Evolutionary conservation across 495 filamentous ascomycete genomes (phyloP), one percentile per base, ranked within the genome.

Genomic region (Aspergillus ellipticus): DNA sequence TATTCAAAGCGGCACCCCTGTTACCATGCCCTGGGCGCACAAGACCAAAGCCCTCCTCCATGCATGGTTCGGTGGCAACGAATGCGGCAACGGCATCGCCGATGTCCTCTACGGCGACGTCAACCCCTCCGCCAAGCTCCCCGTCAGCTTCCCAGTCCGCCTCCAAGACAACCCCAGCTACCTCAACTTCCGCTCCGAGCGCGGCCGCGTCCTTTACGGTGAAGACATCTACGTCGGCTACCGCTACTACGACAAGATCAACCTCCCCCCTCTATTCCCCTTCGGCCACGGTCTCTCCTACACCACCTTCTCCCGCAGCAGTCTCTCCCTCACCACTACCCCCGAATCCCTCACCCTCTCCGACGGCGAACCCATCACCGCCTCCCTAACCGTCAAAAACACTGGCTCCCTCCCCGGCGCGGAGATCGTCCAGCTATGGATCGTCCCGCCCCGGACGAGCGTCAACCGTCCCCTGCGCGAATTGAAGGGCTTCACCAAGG

Each of bases 261-360:
- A 81, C 11, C 74, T 87, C 29, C 69, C 74, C 1, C 85, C 89
- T 0, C 78, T 87, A 0, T 94, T 94, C 72, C 77, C 86, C 45
- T 95, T 96, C 63, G 90, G 90, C 42, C 85, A 93, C 66, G 90
- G 90, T 19, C 81, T 96, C 9, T 89, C 86, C 0, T 95, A 94
- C 68, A 89, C 90, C 0, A 84, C 77, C 5, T 95, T 95, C 65
- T 69, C 76, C 28, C 90, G 89, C 64, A 82, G 82, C 11, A 71
- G 83, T 19, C 80, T 89, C 16, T 76, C 72, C 0, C 68, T 89
- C 22, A 19, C 54, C 17, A 71, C 70, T 3, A 51, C 55, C 0
- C 68, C 68, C 0, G 71, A 72, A 39, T 52, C 66, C 29, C 2
- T 67, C 69, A 52, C 56, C n/a, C 63, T 65, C 50, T 17, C 57